phyloP scores from a whole-genome alignment of 2,329 filamentous ascomycete species.

The Metarhizium brunneum region DNA sequence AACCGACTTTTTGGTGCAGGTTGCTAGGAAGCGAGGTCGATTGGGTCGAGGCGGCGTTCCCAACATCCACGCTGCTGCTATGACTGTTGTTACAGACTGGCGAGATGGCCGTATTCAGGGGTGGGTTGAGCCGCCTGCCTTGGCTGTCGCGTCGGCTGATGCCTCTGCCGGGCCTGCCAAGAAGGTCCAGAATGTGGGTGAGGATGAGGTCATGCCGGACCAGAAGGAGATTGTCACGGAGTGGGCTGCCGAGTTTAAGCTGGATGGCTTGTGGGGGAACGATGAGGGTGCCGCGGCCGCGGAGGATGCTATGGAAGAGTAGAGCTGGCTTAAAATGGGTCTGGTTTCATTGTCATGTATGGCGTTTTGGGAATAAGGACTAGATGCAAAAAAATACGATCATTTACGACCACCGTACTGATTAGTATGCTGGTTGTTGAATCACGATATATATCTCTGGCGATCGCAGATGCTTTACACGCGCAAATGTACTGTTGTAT shows the following conservation, averaged over 20 bases:
- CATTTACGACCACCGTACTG: not conserved
- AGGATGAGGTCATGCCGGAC: slow-evolving; percentile 44
- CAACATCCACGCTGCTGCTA: slow-evolving; percentile 78
- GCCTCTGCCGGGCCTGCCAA: slow-evolving; percentile 20
- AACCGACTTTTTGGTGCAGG: slow-evolving; percentile 88
- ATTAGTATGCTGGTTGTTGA: not conserved
- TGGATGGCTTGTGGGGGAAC: slow-evolving; percentile 86
- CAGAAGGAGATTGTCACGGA: slow-evolving; percentile 85
- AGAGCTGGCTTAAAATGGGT: not conserved
- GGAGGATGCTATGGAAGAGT: slow-evolving; percentile 45
- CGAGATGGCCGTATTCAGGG: slow-evolving; percentile 90
- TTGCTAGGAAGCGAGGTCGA: slow-evolving; percentile 84
- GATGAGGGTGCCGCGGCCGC: slow-evolving; percentile 24
- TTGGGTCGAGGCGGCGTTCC: slow-evolving; percentile 84
- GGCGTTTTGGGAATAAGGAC: not conserved
- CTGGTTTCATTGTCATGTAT: not conserved
- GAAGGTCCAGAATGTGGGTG: slow-evolving; percentile 26
- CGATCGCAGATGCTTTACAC: not conserved
- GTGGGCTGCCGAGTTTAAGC: slow-evolving; percentile 90
- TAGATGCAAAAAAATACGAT: slow-evolving; percentile 3
- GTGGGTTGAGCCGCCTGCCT: slow-evolving; percentile 70
- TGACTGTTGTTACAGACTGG: slow-evolving; percentile 94
- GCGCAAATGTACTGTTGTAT: no score
- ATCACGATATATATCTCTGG: not conserved
- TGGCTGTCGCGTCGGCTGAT: slow-evolving; percentile 39